Evolutionary conservation across 768 basidiomycete genomes (phyloP).

Genomic region (Mycena crocata): DNA sequence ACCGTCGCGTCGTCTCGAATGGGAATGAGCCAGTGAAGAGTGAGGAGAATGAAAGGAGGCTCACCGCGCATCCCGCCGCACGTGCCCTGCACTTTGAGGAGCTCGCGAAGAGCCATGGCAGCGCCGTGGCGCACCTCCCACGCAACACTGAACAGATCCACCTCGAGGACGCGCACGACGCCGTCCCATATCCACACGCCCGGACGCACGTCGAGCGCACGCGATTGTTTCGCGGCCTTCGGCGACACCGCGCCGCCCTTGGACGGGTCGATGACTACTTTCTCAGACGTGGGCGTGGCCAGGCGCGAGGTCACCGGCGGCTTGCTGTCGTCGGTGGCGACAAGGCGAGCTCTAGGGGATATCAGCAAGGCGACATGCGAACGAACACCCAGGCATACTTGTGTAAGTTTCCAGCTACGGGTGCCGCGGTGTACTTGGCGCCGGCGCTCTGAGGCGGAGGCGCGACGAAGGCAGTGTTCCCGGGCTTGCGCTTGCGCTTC

Average conservation of each 20-base stretch:
- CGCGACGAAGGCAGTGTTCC: slow-evolving; percentile 85
- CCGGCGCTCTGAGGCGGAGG: slow-evolving; percentile 71
- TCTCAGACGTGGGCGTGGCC: slow-evolving; percentile 71
- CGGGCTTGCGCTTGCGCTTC: slow-evolving; percentile 93
- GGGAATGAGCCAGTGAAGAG: not conserved
- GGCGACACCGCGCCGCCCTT: slow-evolving; percentile 90
- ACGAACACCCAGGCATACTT: slow-evolving; percentile 54
- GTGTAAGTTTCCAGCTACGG: slow-evolving; percentile 64
- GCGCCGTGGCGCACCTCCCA: slow-evolving; percentile 98
- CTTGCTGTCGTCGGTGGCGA: slow-evolving; percentile 69
- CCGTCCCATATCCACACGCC: slow-evolving; percentile 92
- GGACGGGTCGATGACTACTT: slow-evolving; percentile 80
- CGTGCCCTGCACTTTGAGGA: slow-evolving; percentile 86
- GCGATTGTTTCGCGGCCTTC: slow-evolving; percentile 80
- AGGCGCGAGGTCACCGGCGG: slow-evolving; percentile 62
- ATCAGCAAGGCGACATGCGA: not conserved
- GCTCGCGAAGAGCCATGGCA: slow-evolving; percentile 89
- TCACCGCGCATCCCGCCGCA: slow-evolving; percentile 82
- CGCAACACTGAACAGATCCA: slow-evolving; percentile 83
- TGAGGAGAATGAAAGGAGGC: not conserved
- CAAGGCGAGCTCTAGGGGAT: slow-evolving; percentile 71
- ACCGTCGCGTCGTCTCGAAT: slow-evolving; percentile 47
- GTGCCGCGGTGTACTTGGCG: slow-evolving; percentile 70
- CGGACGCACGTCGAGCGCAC: slow-evolving; percentile 78
- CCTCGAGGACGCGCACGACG: slow-evolving; percentile 80